Conservation (phyloP, 441 rosid genomes). For the Gossypium laxum region DNA sequence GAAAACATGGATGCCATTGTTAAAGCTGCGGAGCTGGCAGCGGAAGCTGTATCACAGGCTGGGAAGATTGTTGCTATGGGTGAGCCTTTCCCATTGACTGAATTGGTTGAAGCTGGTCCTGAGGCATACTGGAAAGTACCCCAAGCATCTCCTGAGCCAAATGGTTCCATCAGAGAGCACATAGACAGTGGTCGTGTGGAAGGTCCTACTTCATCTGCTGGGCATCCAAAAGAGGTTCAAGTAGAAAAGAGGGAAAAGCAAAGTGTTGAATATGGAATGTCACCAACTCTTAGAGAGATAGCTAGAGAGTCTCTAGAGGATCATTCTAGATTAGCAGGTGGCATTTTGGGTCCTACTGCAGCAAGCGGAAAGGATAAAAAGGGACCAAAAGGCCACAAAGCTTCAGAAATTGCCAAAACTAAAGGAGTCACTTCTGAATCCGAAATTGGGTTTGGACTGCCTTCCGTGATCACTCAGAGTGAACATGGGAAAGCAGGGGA, state of each 20-base stretch:
- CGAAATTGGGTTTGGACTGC: conserved; percentile 31
- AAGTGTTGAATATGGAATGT: conserved; percentile 25
- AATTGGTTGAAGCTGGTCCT: conserved; percentile 60
- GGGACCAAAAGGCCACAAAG: conserved; percentile 34
- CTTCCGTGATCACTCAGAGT: conserved; percentile 23
- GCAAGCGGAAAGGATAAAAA: conserved; percentile 34
- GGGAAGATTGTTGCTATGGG: conserved; percentile 89
- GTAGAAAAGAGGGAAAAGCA: conserved; percentile 25
- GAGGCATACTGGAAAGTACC: conserved; percentile 59
- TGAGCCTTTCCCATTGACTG: conserved; percentile 51
- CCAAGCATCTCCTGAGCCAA: conserved; percentile 34
- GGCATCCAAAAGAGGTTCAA: conserved; percentile 25
- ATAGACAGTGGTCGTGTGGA: conserved; percentile 12
- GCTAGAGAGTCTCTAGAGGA: conserved; percentile 32
- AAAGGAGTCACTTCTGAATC: conserved; percentile 38
- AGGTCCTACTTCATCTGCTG: conserved; percentile 18
- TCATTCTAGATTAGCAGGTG: conserved; percentile 33
- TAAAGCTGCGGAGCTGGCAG: conserved; percentile 92
- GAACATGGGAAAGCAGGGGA: conserved; percentile 31
- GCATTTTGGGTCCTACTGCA: conserved; percentile 29
- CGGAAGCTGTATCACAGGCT: conserved; percentile 89
- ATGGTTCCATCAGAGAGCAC: conserved; percentile 21
- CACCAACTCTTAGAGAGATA: conserved; percentile 27
- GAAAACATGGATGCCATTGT: conserved; percentile 90
- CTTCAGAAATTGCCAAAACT: conserved; percentile 34